These are phyloP conservation scores for Malus domestica DNA, from an alignment of 306 rosid genomes.

Conservation along the genomic window DNA sequence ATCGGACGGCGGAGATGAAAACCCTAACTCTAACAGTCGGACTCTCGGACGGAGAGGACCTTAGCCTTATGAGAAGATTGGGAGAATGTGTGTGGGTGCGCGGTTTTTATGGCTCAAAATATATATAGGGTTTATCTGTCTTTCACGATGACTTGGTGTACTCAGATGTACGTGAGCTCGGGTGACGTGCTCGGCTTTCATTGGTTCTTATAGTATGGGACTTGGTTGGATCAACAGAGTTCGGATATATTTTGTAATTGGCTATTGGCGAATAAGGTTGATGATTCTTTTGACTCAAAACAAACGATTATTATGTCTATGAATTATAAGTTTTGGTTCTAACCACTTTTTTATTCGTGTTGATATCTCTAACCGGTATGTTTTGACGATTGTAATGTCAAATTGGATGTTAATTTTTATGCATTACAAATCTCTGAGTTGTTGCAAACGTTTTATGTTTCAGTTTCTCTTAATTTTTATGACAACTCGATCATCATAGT, in stretches of 20 bases:
- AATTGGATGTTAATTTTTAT: too few species aligned
- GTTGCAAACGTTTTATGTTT: background rate
- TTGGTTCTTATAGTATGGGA: background rate
- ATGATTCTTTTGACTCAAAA: too few species aligned
- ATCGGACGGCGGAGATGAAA: background rate
- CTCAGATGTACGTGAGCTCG: background rate
- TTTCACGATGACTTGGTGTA: background rate
- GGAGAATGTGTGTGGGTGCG: background rate
- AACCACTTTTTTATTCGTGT: background rate
- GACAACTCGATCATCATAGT: background rate
- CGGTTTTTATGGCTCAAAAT: background rate
- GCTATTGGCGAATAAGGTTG: background rate
- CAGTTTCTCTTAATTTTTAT: too few species aligned
- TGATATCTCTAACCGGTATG: too few species aligned
- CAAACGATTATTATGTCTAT: too few species aligned
- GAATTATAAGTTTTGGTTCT: too few species aligned
- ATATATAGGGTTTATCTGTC: slow-evolving; percentile 18
- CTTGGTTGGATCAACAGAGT: background rate
- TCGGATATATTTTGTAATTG: too few species aligned
- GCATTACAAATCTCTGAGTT: too few species aligned
- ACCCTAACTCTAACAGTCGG: slow-evolving; percentile 20
- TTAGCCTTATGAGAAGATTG: background rate
- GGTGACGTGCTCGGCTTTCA: background rate
- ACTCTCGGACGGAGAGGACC: background rate
- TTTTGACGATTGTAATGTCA: too few species aligned